Percentiles rank a stretch among this genome's conserved stretches.
Conservation (phyloP, 768 basidiomycete species). For the Pleurotus sapidus region DNA sequence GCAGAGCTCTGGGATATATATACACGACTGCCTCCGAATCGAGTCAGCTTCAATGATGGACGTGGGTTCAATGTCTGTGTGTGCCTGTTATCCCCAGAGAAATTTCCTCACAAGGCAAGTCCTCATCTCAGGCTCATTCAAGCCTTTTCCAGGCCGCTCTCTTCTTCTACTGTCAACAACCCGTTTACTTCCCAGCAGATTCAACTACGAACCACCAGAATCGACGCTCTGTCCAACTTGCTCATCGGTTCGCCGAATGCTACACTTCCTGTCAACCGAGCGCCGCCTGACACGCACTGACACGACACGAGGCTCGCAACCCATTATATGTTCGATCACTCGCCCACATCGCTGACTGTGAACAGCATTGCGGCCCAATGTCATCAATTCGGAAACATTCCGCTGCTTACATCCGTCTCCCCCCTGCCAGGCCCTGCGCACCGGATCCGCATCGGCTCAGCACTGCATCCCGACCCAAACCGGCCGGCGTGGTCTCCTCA, state of each 20-base stretch:
- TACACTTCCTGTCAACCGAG: slow-evolving; percentile 1
- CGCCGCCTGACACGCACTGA: background rate
- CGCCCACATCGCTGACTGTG: background rate
- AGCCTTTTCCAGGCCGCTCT: slow-evolving; percentile 3
- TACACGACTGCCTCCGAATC: background rate
- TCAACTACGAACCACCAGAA: background rate
- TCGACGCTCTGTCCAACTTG: background rate
- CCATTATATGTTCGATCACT: slow-evolving; percentile 1
- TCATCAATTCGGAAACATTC: background rate
- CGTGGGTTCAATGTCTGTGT: background rate
- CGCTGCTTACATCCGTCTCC: background rate
- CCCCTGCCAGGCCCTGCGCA: background rate
- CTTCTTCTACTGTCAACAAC: background rate
- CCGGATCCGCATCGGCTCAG: background rate
- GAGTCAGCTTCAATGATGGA: background rate
- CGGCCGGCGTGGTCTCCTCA: background rate
- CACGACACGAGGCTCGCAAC: slow-evolving; percentile 5
- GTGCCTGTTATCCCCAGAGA: background rate
- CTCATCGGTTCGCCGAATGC: background rate
- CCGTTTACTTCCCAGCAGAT: background rate
- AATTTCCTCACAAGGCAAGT: background rate
- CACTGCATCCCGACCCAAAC: background rate
- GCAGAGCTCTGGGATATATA: background rate
- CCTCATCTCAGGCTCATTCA: background rate
- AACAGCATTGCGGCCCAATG: slow-evolving; percentile 1